Evolutionary conservation across 2,329 filamentous ascomycete species (phyloP), one percentile per base, ranked within the genome.

Genomic region (Bisporella sp.): DNA sequence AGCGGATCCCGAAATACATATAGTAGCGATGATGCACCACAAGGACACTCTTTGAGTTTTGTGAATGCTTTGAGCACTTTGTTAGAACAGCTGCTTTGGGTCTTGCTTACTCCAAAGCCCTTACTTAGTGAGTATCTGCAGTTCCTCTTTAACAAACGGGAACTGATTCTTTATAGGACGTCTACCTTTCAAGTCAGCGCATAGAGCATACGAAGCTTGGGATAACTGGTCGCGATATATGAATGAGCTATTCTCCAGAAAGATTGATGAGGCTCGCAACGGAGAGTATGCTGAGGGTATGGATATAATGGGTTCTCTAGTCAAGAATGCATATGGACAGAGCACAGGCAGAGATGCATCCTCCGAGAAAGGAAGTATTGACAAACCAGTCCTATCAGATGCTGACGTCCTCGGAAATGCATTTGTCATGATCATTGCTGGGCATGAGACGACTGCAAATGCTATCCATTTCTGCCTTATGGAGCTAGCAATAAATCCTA

Each of bases 391-490:
- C 11, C 66, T 85, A n/a, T 73, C 69, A 5, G 78, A 82, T 55
- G 73, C 75, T 4, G 85, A 90, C 49, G 84, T 91, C 52, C 69
- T 87, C 31, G 85, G 85, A 46, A 90, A 90, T 62, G 81, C 85
- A 21, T 85, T 84, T 55, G 72, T 84, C 59, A 80, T 82, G 67
- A 73, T 79, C 53, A 73, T 91, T 1, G 87, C 88, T 0, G 88
- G 88, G 9, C 87, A 93, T 66, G 88, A 93, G 67, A 91, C 87
- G 1, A 86, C 86, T 2, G 87, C 87, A 45, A 89, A 87, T 65
- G 77, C 79, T 4, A 72, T 90, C 39, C 84, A 91, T 68, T 90
- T 87, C 63, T 75, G 81, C 2, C 68, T 90, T 4, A 64, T 89
- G 35, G 76, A 81, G 58, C 75, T 92, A 5, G 87, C 87, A 11